A percentile compares a stretch with the other conserved stretches of the same genome.
phyloP scores from a whole-genome alignment of 495 filamentous ascomycete species.

The Hypoxylon subgilvum region DNA sequence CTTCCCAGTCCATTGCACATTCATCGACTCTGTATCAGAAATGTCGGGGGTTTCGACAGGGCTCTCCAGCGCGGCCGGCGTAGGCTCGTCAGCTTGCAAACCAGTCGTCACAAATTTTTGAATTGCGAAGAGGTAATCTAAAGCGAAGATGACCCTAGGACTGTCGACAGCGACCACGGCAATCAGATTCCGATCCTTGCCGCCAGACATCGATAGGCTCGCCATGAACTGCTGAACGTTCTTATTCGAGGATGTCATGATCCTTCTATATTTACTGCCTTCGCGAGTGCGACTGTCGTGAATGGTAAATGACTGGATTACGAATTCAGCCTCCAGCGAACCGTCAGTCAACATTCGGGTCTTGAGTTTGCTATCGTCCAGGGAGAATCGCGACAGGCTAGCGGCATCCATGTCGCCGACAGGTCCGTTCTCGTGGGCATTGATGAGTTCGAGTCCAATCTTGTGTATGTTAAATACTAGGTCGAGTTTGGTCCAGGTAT shows the following conservation, averaged over 20 bases:
- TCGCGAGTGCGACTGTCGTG: slow-evolving; percentile 83
- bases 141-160: slow-evolving; percentile 88
- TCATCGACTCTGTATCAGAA: slow-evolving; percentile 61
- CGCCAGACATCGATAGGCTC: slow-evolving; percentile 88
- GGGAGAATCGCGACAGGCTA: slow-evolving; percentile 89
- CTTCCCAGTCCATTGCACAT: slow-evolving; percentile 42
- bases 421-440: slow-evolving; percentile 73
- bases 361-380: slow-evolving; percentile 91
- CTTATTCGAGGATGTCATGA: slow-evolving; percentile 96
- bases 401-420: slow-evolving; percentile 77
- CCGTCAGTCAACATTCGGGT: slow-evolving; percentile 93
- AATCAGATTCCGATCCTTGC: slow-evolving; percentile 80
- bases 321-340: slow-evolving; percentile 88
- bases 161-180: slow-evolving; percentile 95
- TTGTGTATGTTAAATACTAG: slow-evolving; percentile 88
- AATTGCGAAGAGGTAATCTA: slow-evolving; percentile 93
- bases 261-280: slow-evolving; percentile 94
- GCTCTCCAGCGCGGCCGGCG: slow-evolving; percentile 60
- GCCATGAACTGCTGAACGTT: slow-evolving; percentile 98
- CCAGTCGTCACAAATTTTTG: slow-evolving; percentile 77
- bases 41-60: slow-evolving; percentile 65
- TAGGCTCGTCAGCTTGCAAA: slow-evolving; percentile 63
- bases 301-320: slow-evolving; percentile 94
- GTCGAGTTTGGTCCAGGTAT: slow-evolving; percentile 91
- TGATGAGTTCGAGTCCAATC: slow-evolving; percentile 85